Evolutionary conservation across 345 rosid genomes (phyloP), one percentile per base, ranked within the genome.

Genomic region (Limnanthes douglasii): DNA sequence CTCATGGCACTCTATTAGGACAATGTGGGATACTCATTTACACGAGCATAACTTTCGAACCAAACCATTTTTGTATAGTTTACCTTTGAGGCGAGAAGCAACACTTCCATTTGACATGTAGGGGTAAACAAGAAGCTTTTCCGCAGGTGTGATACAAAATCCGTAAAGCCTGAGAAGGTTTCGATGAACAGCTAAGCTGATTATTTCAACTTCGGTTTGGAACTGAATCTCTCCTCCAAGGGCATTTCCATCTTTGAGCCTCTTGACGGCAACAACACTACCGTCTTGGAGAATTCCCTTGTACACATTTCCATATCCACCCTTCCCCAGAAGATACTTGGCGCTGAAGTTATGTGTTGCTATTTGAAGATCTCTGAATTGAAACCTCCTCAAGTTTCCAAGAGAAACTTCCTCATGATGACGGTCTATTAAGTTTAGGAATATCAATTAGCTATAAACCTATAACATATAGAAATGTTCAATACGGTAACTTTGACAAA

Each of bases 191-290:
- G 64, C 64, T 42, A 59, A 30, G 43, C 64, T 59, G 36, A 59
- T 52, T 59, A 59, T 59, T 10, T 59, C 64, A 0, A 59, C 64
- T 37, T 59, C 64, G 13, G 64, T 59, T 36, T 59, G 64, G 41
- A 59, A 59, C 21, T 59, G 64, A 41, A 59, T 52, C 54, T 59
- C 64, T 41, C 64, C 64, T 41, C 64, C 64, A 24, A 53, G 25
- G 20, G 64, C 59, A 19, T 48, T 48, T 11, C 59, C 64, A 41
- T 53, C 64, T 48, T 53, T 59, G 17, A 59, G 59, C 33, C 64
- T 59, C 18, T 59, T 59, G 23, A 59, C 64, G 11, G 64, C 64
- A 34, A 59, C 64, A 11, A 59, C 37, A 0, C 59, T 46, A 21
- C 21, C 24, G 25, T 59, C 59, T 31, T 28, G 46, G 20, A 59